A percentile compares a stretch with the other conserved stretches of the same genome.
Conservation (phyloP, 768 basidiomycete species). For the Ramaria sp. region DNA sequence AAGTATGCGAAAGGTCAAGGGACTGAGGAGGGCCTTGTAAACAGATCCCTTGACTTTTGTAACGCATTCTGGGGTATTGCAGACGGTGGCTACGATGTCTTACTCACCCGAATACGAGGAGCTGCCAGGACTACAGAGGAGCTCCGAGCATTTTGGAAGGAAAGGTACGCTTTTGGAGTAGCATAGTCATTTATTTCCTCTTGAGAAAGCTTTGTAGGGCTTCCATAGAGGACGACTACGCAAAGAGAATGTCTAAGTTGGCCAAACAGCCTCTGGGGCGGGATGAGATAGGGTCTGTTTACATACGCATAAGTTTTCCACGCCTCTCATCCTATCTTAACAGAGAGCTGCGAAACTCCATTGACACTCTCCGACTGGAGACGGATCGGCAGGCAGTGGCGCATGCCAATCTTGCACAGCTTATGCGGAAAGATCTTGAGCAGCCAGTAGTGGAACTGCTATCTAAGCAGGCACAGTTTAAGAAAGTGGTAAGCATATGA, state of each 20-base stretch:
- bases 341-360: slow-evolving; percentile 72
- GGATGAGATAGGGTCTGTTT: slow-evolving; percentile 80
- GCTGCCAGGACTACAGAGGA: slow-evolving; percentile 84
- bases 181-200: neutral
- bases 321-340: neutral
- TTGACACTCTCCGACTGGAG: slow-evolving; percentile 74
- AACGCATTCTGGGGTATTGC: slow-evolving; percentile 91
- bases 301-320: neutral
- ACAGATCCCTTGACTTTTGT: slow-evolving; percentile 75
- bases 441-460: slow-evolving; percentile 48
- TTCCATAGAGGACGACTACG: slow-evolving; percentile 89
- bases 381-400: slow-evolving; percentile 71
- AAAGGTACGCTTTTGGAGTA: slow-evolving; percentile 51
- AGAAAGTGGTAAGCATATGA: slow-evolving; percentile 38
- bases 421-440: slow-evolving; percentile 72
- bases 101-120: slow-evolving; percentile 83
- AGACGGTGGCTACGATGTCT: slow-evolving; percentile 84
- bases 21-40: slow-evolving; percentile 21
- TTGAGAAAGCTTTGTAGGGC: slow-evolving; percentile 41
- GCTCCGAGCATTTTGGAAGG: slow-evolving; percentile 81
- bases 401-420: slow-evolving; percentile 65
- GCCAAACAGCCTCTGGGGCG: slow-evolving; percentile 66
- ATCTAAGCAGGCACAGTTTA: slow-evolving; percentile 55
- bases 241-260: slow-evolving; percentile 72
- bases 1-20: slow-evolving; percentile 47